These are phyloP conservation scores for Salix dunnii DNA, from an alignment of 345 rosid genomes.

Conservation along the genomic window DNA sequence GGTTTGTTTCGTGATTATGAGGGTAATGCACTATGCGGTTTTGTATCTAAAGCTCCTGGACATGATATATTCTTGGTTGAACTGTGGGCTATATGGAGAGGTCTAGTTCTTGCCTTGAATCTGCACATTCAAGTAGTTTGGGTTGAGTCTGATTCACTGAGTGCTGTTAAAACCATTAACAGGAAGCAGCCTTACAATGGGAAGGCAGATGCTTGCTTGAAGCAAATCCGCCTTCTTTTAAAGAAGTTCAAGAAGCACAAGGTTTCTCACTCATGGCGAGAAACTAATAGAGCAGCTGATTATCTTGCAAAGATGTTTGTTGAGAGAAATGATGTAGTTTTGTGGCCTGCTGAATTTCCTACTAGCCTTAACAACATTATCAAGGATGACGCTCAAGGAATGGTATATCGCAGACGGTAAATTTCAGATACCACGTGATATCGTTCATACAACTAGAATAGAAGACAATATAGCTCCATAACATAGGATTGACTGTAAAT, in stretches of 20 bases:
- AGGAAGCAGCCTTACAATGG: conserved; percentile 17
- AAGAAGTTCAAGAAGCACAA: conserved; percentile 13
- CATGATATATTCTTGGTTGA: conserved; percentile 37
- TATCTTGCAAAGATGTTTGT: conserved; percentile 31
- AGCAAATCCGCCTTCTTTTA: conserved; percentile 28
- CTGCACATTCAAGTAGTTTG: conserved; percentile 30
- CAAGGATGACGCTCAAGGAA: conserved; percentile 35
- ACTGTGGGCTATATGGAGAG: conserved; percentile 41
- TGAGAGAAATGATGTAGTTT: conserved; percentile 18
- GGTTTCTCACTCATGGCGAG: conserved; percentile 40
- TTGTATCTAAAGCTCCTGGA: conserved; percentile 32
- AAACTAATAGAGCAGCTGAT: conserved; percentile 41
- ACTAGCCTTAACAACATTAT: conserved; percentile 24
- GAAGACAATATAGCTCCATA: not conserved
- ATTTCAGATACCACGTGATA: not conserved
- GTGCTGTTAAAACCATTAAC: conserved; percentile 40
- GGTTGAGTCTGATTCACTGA: conserved; percentile 40
- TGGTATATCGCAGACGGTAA: conserved; percentile 22
- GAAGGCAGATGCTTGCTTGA: conserved; percentile 28
- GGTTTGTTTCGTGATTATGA: conserved; percentile 35
- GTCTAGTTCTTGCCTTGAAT: conserved; percentile 34
- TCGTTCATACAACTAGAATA: not conserved
- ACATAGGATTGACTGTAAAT: not conserved
- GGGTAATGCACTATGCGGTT: conserved; percentile 33
- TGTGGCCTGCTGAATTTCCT: conserved; percentile 38